A percentile compares a stretch with the other conserved stretches of the same genome.
Evolutionary conservation across 352 stramenopile species (phyloP).

Genomic region (Globisporangium polare): DNA sequence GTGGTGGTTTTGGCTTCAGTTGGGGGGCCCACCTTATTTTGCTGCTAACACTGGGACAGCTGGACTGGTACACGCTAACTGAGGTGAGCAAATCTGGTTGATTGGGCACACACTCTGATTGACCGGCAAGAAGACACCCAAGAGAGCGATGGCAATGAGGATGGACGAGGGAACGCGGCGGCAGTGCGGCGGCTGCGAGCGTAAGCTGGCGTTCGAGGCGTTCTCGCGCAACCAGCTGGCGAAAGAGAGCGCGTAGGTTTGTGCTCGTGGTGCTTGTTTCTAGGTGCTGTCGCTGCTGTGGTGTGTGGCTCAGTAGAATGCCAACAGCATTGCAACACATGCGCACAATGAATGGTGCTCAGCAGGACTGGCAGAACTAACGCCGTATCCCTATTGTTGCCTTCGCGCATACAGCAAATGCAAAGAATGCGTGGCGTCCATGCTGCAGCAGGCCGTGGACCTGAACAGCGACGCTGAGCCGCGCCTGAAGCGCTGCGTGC

Average conservation of each 20-base stretch:
- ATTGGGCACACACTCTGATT: neutral
- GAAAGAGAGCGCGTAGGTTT: conserved; percentile 45
- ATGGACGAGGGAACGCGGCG: neutral
- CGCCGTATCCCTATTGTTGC: neutral
- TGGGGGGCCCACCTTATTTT: neutral
- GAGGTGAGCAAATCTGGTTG: neutral
- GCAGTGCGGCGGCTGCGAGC: conserved; percentile 21
- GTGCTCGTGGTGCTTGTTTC: neutral
- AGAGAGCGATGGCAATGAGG: neutral
- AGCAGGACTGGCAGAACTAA: neutral
- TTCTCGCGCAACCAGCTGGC: conserved; percentile 56
- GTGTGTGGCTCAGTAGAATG: neutral
- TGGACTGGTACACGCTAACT: neutral
- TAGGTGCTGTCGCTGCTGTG: neutral
- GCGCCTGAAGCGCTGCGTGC: conserved; percentile 59
- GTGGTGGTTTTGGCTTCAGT: conserved; percentile 10
- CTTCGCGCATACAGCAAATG: conserved; percentile 38
- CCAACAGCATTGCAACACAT: neutral
- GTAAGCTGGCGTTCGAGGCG: conserved; percentile 6
- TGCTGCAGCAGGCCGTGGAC: conserved; percentile 18
- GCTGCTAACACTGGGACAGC: neutral
- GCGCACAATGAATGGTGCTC: neutral
- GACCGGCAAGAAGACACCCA: neutral
- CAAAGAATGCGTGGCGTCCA: conserved; percentile 37
- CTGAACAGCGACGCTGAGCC: conserved; percentile 18